Conservation (phyloP, 352 stramenopile species). For the Globisporangium carolinianum region DNA sequence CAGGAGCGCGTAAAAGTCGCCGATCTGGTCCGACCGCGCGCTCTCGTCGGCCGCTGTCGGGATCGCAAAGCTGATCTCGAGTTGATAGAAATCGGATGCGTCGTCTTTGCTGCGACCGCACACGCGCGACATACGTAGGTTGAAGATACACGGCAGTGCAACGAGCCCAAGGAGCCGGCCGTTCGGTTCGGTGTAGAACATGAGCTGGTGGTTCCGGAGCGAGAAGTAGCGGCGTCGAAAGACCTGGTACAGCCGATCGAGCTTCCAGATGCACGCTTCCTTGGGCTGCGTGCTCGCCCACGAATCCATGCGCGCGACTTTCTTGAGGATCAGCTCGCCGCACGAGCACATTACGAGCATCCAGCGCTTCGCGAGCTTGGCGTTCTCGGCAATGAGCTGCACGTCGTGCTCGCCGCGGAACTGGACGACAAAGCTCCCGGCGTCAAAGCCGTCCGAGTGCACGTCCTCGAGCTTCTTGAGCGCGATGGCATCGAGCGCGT, state of each 20-base stretch:
- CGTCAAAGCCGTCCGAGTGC: slow-evolving; percentile 62
- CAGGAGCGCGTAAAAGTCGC: slow-evolving; percentile 71
- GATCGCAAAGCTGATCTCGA: slow-evolving; percentile 79
- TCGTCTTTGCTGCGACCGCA: slow-evolving; percentile 54
- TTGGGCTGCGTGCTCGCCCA: slow-evolving; percentile 75
- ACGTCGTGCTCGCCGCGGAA: slow-evolving; percentile 67
- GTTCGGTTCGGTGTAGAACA: slow-evolving; percentile 67
- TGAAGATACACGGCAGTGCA: slow-evolving; percentile 73
- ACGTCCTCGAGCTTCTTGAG: slow-evolving; percentile 74
- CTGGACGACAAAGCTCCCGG: slow-evolving; percentile 72
- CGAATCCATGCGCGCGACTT: slow-evolving; percentile 50
- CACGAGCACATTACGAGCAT: slow-evolving; percentile 88
- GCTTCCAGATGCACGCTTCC: slow-evolving; percentile 84
- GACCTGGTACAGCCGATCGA: slow-evolving; percentile 81
- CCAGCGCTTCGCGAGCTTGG: slow-evolving; percentile 68
- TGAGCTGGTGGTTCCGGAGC: slow-evolving; percentile 75
- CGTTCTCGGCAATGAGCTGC: slow-evolving; percentile 61
- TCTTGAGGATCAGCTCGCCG: slow-evolving; percentile 68
- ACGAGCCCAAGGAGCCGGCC: slow-evolving; percentile 70
- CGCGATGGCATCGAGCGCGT: slow-evolving; percentile 76
- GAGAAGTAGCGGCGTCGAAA: slow-evolving; percentile 81
- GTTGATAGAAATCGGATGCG: slow-evolving; percentile 68
- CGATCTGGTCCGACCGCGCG: slow-evolving; percentile 57
- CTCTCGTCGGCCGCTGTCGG: slow-evolving; percentile 50
- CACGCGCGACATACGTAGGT: slow-evolving; percentile 77